A percentile compares a stretch with the other conserved stretches of the same genome.
phyloP scores from a whole-genome alignment of 345 rosid genomes.

The Combretum micranthum region DNA sequence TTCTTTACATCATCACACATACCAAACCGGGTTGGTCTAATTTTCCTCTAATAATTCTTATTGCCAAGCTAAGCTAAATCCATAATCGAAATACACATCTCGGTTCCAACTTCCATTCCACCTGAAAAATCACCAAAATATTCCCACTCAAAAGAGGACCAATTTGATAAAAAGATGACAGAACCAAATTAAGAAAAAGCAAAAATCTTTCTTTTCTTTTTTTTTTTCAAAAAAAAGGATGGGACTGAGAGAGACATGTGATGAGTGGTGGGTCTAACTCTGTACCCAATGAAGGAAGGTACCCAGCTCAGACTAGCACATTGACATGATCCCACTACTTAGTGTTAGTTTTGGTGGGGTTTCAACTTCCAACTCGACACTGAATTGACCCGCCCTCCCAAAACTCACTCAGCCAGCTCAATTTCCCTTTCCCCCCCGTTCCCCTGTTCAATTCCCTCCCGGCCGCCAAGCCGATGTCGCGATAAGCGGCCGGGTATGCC shows the following conservation, averaged over 20 bases:
- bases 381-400: too few relatives aligned
- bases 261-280: slow-evolving; percentile 21
- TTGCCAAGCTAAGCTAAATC: too few relatives aligned
- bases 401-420: slow-evolving; percentile 24
- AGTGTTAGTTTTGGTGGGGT: slow-evolving; percentile 1
- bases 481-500: slow-evolving; percentile 81
- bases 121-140: too few relatives aligned
- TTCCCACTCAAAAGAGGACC: too few relatives aligned
- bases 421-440: too few relatives aligned
- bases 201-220: neutral
- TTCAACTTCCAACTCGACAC: neutral
- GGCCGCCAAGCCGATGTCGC: slow-evolving; percentile 85
- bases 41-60: too few relatives aligned
- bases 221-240: neutral
- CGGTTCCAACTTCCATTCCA: too few relatives aligned
- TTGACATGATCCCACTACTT: slow-evolving; percentile 11
- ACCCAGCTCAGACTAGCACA: slow-evolving; percentile 25
- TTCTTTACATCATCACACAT: too few relatives aligned
- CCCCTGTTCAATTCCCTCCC: slow-evolving; percentile 1
- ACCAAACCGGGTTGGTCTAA: too few relatives aligned
- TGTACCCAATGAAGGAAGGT: slow-evolving; percentile 2
- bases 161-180: too few relatives aligned
- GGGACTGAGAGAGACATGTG: neutral
- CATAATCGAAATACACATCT: too few relatives aligned
- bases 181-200: too few relatives aligned